phyloP scores from a whole-genome alignment of 371 early-diverging fungal species.

The Mortierella sp. region DNA sequence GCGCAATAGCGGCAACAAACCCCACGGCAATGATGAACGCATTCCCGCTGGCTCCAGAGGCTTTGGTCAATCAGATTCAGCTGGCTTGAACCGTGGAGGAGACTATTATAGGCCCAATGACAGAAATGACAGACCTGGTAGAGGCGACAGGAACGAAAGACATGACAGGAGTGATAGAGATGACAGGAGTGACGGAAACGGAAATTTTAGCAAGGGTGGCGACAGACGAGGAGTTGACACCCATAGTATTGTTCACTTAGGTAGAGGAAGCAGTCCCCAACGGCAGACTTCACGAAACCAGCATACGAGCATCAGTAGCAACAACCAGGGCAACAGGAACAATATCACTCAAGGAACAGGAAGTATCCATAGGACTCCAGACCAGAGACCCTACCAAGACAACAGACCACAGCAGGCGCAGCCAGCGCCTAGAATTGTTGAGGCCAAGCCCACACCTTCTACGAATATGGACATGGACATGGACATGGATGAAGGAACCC shows the following conservation, averaged over 20 bases:
- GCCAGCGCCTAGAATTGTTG: constrained; percentile 2
- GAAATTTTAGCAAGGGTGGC: background rate
- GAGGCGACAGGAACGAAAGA: constrained; percentile 5
- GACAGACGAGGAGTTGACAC: constrained; percentile 7
- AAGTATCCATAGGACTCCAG: constrained; percentile 8
- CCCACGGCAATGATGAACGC: constrained; percentile 10
- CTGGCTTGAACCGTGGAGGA: constrained; percentile 25
- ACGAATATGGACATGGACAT: constrained; percentile 36
- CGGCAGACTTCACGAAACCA: constrained; percentile 2
- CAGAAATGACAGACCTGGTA: background rate
- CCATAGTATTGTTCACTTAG: background rate
- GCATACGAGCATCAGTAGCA: constrained; percentile 1
- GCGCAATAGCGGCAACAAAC: background rate
- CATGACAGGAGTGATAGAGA: constrained; percentile 11
- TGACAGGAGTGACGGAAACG: constrained; percentile 3
- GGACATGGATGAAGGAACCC: constrained; percentile 8
- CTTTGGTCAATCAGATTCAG: background rate
- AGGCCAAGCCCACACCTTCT: background rate
- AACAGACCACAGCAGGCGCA: constrained; percentile 9
- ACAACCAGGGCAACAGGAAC: constrained; percentile 17
- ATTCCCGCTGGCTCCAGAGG: constrained; percentile 9
- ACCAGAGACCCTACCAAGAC: constrained; percentile 13
- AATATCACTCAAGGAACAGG: background rate
- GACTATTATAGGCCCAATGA: constrained; percentile 21
- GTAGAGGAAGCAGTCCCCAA: constrained; percentile 2